A percentile compares a stretch with the other conserved stretches of the same genome.
These are phyloP conservation scores for Syncephalastrum sp. DNA, from an alignment of 371 early-diverging fungal species.

Conservation along the genomic window DNA sequence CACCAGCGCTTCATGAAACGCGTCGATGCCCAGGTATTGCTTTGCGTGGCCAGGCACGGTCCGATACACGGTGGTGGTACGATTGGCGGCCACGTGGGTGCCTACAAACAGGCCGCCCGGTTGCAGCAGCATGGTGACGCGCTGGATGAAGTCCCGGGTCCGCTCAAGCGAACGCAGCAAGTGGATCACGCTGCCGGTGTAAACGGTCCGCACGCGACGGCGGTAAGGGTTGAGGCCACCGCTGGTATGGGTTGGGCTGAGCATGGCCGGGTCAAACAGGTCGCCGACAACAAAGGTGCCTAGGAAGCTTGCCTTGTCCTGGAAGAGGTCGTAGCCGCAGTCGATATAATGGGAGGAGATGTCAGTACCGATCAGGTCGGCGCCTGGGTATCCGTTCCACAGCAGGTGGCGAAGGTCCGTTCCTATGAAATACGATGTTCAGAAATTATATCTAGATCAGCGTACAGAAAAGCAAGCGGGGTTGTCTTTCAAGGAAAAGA, in stretches of 20 bases:
- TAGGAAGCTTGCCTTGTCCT: constrained; percentile 23
- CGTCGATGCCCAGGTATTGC: constrained; percentile 22
- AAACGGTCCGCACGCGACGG: constrained; percentile 19
- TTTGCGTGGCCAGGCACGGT: constrained; percentile 18
- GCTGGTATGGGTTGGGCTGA: neutral
- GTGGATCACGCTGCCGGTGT: constrained; percentile 42
- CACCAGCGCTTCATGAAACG: constrained; percentile 18
- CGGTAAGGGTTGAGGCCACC: constrained; percentile 1
- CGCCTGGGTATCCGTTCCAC: constrained; percentile 40
- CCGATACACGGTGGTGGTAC: constrained; percentile 14
- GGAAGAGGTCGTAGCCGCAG: constrained; percentile 34
- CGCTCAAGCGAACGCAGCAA: constrained; percentile 22
- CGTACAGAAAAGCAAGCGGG: constrained; percentile 9
- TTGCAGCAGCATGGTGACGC: constrained; percentile 17
- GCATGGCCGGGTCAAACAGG: constrained; percentile 18
- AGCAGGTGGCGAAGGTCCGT: constrained; percentile 40
- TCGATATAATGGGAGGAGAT: constrained; percentile 30
- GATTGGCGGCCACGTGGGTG: constrained; percentile 32
- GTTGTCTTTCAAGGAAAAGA: neutral
- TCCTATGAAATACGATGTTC: constrained; percentile 15
- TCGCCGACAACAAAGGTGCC: constrained; percentile 30
- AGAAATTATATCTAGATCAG: neutral
- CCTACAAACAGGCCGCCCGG: constrained; percentile 36
- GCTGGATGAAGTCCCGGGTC: constrained; percentile 15
- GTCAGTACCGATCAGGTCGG: constrained; percentile 34